Evolutionary conservation across 192 early-diverging fungal genomes (phyloP), one percentile per base, ranked within the genome.

Genomic region (Paraglomus occultum): DNA sequence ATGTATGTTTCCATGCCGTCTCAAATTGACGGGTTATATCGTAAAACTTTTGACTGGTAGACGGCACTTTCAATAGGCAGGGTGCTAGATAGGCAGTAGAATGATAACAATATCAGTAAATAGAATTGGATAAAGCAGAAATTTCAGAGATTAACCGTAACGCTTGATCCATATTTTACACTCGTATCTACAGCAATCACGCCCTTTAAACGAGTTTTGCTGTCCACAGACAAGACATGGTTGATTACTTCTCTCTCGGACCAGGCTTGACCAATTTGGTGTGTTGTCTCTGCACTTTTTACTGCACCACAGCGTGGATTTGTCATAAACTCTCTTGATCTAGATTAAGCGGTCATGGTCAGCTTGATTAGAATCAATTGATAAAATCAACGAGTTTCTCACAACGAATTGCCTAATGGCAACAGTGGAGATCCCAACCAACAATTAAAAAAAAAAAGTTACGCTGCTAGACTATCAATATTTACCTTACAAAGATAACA

Each of bases 1-100:
- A 51, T 46, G 71, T 22, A 59, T 73, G 71, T 17, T 49, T 49
- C 71, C 71, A 73, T 12, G 63, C 47, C 4, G 4, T 15, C 42
- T 3, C 11, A 67, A 73, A 73, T 48, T 73, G 71, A 7, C 67
- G 47, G 9, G 48, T 18, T 8, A 73, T 47, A 39, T 67, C 62
- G 9, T 50, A 44, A 22, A 64, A 71, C 49, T 71, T 71, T 22
- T 64, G 48, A 39, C 48, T 17, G 42, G 49, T 51, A 20, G 23
- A 5, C 11, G 64, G 49, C 39, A 66, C 38, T 51, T 51, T 66
- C 5, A 66, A n/a, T 17, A 66, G 12, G 51, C 64, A 66, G 7
- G 64, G 64, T 8, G 38, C 64, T 66, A 66, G 43, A 66, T 8
- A 49, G 12, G 6, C 23, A 8, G 6, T 38, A 46, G 17, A 39